These are phyloP conservation scores for Nectriaceae sp. DNA, from an alignment of 2,329 filamentous ascomycete species.

Conservation along the genomic window DNA sequence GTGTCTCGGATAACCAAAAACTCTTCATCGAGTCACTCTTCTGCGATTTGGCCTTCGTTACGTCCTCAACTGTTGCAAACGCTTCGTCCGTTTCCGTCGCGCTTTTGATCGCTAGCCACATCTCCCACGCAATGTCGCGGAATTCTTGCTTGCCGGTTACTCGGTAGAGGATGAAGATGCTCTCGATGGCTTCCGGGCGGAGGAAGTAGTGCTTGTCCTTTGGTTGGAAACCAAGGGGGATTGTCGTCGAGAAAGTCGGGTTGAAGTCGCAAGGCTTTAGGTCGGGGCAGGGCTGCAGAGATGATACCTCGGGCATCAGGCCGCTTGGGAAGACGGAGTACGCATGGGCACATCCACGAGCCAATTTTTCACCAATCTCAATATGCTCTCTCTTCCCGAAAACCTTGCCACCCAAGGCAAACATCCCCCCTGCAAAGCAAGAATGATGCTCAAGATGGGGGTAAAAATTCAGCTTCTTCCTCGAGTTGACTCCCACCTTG, in stretches of 20 bases:
- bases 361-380: conserved; percentile 57
- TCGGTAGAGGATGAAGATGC: conserved; percentile 76
- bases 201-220: conserved; percentile 20
- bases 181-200: conserved; percentile 68
- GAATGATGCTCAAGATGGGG: conserved; percentile 55
- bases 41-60: conserved; percentile 50
- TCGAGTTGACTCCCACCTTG: conserved; percentile 36
- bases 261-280: conserved; percentile 26
- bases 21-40: conserved; percentile 65
- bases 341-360: conserved; percentile 64
- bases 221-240: conserved; percentile 19
- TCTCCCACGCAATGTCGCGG: conserved; percentile 70
- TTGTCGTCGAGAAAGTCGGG: conserved; percentile 1
- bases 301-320: conserved; percentile 64
- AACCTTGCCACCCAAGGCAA: conserved; percentile 61
- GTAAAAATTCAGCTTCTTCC: conserved; percentile 27
- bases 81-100: conserved; percentile 62
- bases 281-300: conserved; percentile 43
- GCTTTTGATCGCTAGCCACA: conserved; percentile 66
- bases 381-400: conserved; percentile 54
- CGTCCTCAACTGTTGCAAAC: conserved; percentile 66
- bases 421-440: conserved; percentile 68
- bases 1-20: conserved; percentile 73
- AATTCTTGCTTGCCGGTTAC: conserved; percentile 68
- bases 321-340: conserved; percentile 59